Conservation (phyloP, 352 stramenopile genomes). For the Pythium periplocum region DNA sequence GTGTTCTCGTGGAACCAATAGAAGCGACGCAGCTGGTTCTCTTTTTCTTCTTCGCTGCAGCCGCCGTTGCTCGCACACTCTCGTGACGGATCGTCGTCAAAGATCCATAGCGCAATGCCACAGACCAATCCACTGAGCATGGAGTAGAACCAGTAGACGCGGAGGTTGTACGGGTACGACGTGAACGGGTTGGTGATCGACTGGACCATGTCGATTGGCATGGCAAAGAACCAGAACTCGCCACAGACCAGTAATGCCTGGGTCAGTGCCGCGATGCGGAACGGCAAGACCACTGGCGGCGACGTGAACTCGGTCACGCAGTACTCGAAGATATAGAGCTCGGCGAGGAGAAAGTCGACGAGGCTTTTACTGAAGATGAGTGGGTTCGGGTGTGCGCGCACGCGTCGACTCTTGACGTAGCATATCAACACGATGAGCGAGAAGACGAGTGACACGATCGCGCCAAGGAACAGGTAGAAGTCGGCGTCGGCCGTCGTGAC, state of each 20-base stretch:
- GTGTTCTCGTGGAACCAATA: conserved; percentile 86
- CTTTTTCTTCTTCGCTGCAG: conserved; percentile 11
- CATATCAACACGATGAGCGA: conserved; percentile 69
- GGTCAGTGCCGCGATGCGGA: conserved; percentile 57
- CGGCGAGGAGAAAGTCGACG: conserved; percentile 65
- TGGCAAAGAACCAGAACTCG: conserved; percentile 89
- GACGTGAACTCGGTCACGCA: conserved; percentile 54
- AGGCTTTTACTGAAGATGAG: conserved; percentile 87
- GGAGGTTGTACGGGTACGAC: conserved; percentile 80
- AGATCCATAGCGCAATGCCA: conserved; percentile 54
- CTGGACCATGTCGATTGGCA: conserved; percentile 86
- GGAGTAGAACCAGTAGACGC: conserved; percentile 82
- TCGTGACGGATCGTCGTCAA: conserved; percentile 27
- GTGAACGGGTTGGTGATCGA: conserved; percentile 88
- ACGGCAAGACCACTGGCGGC: conserved; percentile 44
- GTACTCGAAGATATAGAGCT: conserved; percentile 78
- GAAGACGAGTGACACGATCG: conserved; percentile 63
- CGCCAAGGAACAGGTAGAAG: conserved; percentile 59
- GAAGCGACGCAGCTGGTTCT: conserved; percentile 37
- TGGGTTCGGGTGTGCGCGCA: conserved; percentile 72
- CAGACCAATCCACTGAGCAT: conserved; percentile 64
- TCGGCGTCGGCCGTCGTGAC: conserved; percentile 17
- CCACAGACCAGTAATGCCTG: conserved; percentile 77
- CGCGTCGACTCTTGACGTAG: conserved; percentile 48
- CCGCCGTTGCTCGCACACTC: conserved; percentile 13